phyloP scores from a whole-genome alignment of 1,139 yeast genomes.

The Hanseniaspora gamundiae region DNA sequence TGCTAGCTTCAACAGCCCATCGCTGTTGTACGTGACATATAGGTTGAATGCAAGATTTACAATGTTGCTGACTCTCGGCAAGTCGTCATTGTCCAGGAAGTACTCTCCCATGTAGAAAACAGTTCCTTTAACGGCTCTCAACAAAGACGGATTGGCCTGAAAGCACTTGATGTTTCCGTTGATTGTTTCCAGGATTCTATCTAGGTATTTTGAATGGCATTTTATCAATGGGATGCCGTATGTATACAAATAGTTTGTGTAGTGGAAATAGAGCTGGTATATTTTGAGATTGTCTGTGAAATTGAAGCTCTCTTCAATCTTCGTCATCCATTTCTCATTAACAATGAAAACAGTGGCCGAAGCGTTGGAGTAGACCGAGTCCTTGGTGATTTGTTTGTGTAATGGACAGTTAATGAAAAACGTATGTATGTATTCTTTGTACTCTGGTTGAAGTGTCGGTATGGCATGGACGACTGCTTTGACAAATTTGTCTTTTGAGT shows the following conservation, averaged over 20 bases:
- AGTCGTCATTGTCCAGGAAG: background rate
- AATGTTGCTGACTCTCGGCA: constrained; percentile 16
- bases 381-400: background rate
- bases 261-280: constrained; percentile 6
- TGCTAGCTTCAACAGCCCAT: constrained; percentile 8
- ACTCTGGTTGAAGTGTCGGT: background rate
- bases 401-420: background rate
- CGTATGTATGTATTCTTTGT: background rate
- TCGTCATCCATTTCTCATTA: constrained; percentile 3
- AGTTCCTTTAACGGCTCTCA: background rate
- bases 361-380: background rate
- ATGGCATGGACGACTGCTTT: background rate
- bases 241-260: constrained; percentile 2
- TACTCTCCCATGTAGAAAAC: background rate
- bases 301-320: constrained; percentile 4
- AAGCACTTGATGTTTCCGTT: background rate
- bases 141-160: background rate
- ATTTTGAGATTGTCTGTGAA: constrained; percentile 1
- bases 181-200: constrained; percentile 1
- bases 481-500: background rate
- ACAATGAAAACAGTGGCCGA: background rate
- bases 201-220: background rate
- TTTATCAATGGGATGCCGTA: background rate
- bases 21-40: constrained; percentile 12
- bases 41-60: constrained; percentile 24